These are phyloP conservation scores for Pseudocohnilembus persalinus DNA, from an alignment of 169 alveolate species.

Conservation along the genomic window DNA sequence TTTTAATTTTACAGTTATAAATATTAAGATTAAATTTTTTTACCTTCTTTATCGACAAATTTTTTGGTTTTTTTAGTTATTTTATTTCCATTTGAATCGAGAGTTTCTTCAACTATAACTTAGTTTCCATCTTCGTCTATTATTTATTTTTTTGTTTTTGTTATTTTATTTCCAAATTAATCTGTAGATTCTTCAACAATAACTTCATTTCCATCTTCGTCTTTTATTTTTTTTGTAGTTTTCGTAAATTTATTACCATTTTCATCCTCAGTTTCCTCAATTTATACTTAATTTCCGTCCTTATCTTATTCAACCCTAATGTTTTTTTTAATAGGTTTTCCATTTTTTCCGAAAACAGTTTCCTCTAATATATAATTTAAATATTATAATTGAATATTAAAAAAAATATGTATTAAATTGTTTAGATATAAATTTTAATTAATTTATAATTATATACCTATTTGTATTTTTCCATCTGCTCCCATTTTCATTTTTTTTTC, in stretches of 20 bases:
- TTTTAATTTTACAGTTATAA: no score
- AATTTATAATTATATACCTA: slow-evolving; percentile 36
- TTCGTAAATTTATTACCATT: slow-evolving; percentile 37
- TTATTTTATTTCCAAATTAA: slow-evolving; percentile 32
- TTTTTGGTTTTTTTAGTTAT: slow-evolving; percentile 27
- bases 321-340: slow-evolving; percentile 32
- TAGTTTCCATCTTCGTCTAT: slow-evolving; percentile 24
- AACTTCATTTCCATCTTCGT: slow-evolving; percentile 42
- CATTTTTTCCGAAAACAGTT: slow-evolving; percentile 26
- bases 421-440: no score
- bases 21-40: slow-evolving; percentile 18
- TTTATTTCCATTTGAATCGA: slow-evolving; percentile 41
- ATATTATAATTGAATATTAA: not conserved
- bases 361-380: slow-evolving; percentile 21
- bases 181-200: slow-evolving; percentile 39
- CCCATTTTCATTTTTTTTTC: slow-evolving; percentile 34
- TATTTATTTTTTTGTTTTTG: slow-evolving; percentile 6
- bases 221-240: slow-evolving; percentile 13
- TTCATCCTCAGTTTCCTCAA: slow-evolving; percentile 36
- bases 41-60: slow-evolving; percentile 36
- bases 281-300: slow-evolving; percentile 27
- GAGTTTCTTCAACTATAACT: slow-evolving; percentile 24
- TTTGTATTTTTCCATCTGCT: slow-evolving; percentile 24
- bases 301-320: slow-evolving; percentile 26
- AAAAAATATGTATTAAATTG: no score